Conservation (phyloP, 2,329 filamentous ascomycete genomes). For the Talaromyces sp. region DNA sequence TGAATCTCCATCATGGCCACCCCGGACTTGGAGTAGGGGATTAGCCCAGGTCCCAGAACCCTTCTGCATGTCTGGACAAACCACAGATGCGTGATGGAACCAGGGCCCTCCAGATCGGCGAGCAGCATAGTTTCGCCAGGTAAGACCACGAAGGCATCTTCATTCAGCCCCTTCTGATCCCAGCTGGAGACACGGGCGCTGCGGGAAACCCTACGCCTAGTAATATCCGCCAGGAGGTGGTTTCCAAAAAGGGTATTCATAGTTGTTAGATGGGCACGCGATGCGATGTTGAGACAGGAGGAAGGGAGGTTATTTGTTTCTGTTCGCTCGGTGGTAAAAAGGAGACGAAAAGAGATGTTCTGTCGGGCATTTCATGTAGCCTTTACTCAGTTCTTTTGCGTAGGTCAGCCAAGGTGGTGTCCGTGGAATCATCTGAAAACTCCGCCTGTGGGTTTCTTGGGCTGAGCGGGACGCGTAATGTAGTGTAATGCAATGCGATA, state of each 20-base stretch:
- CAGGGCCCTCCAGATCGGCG: conserved; percentile 33
- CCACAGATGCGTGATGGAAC: conserved; percentile 27
- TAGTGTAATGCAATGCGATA: too few relatives aligned
- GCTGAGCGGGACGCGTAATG: too few relatives aligned
- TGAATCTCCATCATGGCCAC: conserved; percentile 37
- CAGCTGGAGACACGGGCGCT: conserved; percentile 31
- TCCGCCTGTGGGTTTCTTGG: too few relatives aligned
- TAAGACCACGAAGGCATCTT: conserved; percentile 32
- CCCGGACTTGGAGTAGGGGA: conserved; percentile 35
- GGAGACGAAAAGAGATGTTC: too few relatives aligned
- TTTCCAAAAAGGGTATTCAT: neutral
- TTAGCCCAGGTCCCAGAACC: conserved; percentile 33
- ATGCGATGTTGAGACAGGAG: neutral
- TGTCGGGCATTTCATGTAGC: too few relatives aligned
- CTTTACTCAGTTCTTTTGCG: too few relatives aligned
- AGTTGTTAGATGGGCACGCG: neutral
- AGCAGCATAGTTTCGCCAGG: conserved; percentile 31
- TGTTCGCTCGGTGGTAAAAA: neutral
- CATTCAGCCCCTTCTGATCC: conserved; percentile 32
- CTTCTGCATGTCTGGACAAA: conserved; percentile 34
- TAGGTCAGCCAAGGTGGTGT: too few relatives aligned
- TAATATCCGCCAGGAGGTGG: neutral
- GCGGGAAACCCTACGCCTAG: conserved; percentile 20
- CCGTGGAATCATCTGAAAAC: neutral
- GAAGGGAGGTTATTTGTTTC: neutral